Evolutionary conservation across 257 asterid genomes (phyloP), one percentile per base, ranked within the genome.

Genomic region (Striga asiatica): DNA sequence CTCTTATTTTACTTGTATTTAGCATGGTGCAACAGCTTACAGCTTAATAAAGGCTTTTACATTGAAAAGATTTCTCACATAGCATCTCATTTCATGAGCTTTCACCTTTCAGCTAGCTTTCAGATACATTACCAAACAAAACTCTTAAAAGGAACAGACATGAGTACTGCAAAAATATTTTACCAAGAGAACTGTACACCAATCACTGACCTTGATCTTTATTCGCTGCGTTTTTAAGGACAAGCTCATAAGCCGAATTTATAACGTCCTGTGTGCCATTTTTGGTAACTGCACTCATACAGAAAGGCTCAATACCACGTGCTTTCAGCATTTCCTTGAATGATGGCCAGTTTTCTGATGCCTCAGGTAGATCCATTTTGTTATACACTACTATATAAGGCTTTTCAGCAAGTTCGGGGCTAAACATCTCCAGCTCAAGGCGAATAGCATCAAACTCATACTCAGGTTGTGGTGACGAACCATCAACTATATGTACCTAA

Each of bases 321-420:
- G 78, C 74, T 66, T 35, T 68, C 27, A 88, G 73, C 2, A 65
- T 76, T 50, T 81, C 84, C 61, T 66, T 66, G 72, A 92, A 88
- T 5, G 86, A 74, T 16, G 61, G 70, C 97, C 99, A 92, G 2
- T 81, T 87, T 59, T 81, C 86, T 45, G 68, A 67, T 7, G 97
- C 93, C 43, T 87, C 98, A 0, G 91, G 97, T 58, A 92, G 79
- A 75, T 88, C 98, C 98, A 88, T 92, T 72, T 92, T 92, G 79
- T 92, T 92, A 56, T 50, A 92, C 29, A 74, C 97, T 27, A 92
- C 95, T 59, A 92, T 19, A 66, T 59, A 92, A 38, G 95, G 93
- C 78, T 92, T 92, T 63, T 78, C 88, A 61, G 86, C 70, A 64
- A 92, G 88, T 60, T 88, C 95, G 5, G 99, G 99, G 62, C 64